Percentiles rank a stretch among this genome's conserved stretches.
These are phyloP conservation scores for Calonectria pauciramosa DNA, from an alignment of 2,329 filamentous ascomycete genomes.

Conservation along the genomic window DNA sequence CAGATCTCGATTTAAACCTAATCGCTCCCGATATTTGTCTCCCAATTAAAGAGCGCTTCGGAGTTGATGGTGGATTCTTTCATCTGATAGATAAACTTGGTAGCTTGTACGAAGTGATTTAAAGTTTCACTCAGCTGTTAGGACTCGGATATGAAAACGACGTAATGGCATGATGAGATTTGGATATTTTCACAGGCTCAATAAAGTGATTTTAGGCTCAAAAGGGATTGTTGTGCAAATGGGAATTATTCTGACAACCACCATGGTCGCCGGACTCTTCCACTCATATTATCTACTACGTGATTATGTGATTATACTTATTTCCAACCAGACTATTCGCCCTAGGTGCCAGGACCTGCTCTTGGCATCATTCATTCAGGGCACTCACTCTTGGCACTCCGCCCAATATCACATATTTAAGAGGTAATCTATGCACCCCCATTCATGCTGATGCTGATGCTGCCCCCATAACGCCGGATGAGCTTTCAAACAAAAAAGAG, in stretches of 20 bases:
- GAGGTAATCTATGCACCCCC: constrained; percentile 15
- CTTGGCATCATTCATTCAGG: not conserved
- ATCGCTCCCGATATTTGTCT: not conserved
- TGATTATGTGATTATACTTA: constrained; percentile 35
- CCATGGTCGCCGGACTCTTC: not conserved
- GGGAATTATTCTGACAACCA: not conserved
- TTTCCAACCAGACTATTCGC: constrained; percentile 11
- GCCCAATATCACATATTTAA: constrained; percentile 18
- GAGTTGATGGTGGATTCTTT: not conserved
- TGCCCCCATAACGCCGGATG: constrained; percentile 25
- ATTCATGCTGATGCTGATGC: constrained; percentile 18
- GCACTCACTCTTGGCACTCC: not conserved
- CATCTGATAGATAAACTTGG: no score
- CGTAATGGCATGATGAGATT: no score
- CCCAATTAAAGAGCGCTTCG: not conserved
- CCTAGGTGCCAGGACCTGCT: constrained; percentile 1
- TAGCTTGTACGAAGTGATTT: no score
- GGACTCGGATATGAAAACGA: not conserved
- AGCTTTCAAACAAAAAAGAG: not conserved
- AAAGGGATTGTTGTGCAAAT: not conserved
- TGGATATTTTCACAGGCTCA: not conserved
- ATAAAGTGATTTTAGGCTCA: not conserved
- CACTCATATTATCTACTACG: constrained; percentile 39
- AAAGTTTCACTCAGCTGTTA: no score
- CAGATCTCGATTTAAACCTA: not conserved